Evolutionary conservation across 2,329 filamentous ascomycete genomes (phyloP), one percentile per base, ranked within the genome.

Genomic region (Monilinia polystroma): DNA sequence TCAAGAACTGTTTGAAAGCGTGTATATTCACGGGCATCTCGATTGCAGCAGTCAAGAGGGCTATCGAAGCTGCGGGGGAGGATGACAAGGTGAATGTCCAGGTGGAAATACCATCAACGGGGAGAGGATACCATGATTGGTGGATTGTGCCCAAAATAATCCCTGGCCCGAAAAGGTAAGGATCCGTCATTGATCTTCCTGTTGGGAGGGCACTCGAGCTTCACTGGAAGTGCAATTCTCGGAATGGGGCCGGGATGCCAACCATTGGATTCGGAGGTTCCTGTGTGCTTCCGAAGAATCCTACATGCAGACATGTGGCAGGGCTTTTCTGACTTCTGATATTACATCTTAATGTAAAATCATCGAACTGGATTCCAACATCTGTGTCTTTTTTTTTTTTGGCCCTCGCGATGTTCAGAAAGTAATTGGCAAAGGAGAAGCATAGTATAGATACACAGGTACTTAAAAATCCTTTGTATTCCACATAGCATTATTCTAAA

Each of bases 21-120:
- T 89, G 87, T 71, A 92, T 93, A 68, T 87, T 86, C 11, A 82
- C 88, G 0, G 86, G 86, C 7, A 84, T 93, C 69, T 85, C 87
- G 0, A 83, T 91, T 54, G 82, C 83, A 32, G 81, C 81, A 1
- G 76, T 90, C 58, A 84, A 83, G 73, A 89, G 87, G 75, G 83
- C 82, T 2, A 72, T 89, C 11, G 78, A 80, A 23, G 77, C 74
- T 67, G 72, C 73, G 68, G 62, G 72, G 63, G 67, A 71, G 71
- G 64, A 71, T 68, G 67, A 63, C 65, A 69, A 68, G 55, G 70
- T 71, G 26, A 70, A 72, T 47, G 77, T 87, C 29, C 82, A 78
- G 72, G 81, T 80, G 32, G 82, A 85, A 73, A 79, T 88, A 58
- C 85, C 85, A 11, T 76, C 75, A 29, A 79, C 82, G 32, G 82